Evolutionary conservation across 2,329 filamentous ascomycete species (phyloP).

Genomic region (Talaromyces pinophilus): DNA sequence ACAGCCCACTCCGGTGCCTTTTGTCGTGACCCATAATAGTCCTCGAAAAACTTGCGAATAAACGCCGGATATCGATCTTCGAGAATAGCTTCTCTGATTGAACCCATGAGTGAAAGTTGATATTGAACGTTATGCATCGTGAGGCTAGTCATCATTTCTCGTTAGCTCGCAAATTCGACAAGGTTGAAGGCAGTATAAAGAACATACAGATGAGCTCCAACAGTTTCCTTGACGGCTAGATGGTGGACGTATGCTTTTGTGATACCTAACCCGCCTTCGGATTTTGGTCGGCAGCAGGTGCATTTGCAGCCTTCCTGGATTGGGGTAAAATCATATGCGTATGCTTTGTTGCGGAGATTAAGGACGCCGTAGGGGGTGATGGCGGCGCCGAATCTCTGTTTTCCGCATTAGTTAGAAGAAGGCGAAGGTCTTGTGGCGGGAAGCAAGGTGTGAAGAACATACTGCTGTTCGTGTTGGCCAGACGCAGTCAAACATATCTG

Average conservation of each 20-base stretch:
- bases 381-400: conserved; percentile 83
- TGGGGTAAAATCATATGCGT: conserved; percentile 76
- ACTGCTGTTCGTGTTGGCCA: conserved; percentile 94
- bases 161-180: background rate
- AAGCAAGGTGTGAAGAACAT: conserved; percentile 24
- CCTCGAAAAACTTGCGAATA: conserved; percentile 73
- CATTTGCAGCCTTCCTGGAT: conserved; percentile 83
- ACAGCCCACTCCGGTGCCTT: conserved; percentile 84
- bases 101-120: conserved; percentile 78
- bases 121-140: conserved; percentile 98
- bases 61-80: conserved; percentile 79
- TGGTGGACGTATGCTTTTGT: conserved; percentile 90
- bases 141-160: conserved; percentile 56
- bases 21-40: conserved; percentile 66
- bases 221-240: conserved; percentile 90
- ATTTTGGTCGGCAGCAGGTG: conserved; percentile 67
- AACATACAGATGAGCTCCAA: conserved; percentile 69
- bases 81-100: conserved; percentile 73
- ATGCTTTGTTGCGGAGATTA: conserved; percentile 77
- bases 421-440: background rate
- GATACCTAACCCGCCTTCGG: conserved; percentile 73
- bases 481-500: conserved; percentile 99
- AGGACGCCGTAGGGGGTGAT: conserved; percentile 79
- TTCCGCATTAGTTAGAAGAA: background rate
- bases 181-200: too few relatives aligned